Percentiles rank a stretch among this genome's conserved stretches.
Evolutionary conservation across 2,329 filamentous ascomycete genomes (phyloP).

Genomic region (Colletotrichum trifolii): DNA sequence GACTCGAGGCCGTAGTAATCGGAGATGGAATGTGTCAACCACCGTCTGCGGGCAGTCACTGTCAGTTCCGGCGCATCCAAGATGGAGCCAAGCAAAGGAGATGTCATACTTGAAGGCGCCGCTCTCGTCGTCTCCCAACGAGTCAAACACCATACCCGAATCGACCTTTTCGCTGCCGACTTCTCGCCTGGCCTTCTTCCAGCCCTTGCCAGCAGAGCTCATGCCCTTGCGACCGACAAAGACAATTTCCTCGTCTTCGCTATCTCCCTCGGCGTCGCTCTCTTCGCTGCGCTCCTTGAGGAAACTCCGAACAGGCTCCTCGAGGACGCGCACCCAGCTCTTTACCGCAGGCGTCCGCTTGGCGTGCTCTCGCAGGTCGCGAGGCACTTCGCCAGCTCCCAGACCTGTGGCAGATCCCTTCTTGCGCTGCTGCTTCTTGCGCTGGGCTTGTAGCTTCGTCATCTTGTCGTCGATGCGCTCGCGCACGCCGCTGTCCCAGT

Average conservation of each 20-base stretch:
- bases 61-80: too few species aligned
- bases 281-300: slow-evolving; percentile 63
- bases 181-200: slow-evolving; percentile 64
- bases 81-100: too few species aligned
- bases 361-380: slow-evolving; percentile 81
- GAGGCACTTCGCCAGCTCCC: slow-evolving; percentile 72
- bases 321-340: slow-evolving; percentile 83
- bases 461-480: slow-evolving; percentile 62
- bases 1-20: slow-evolving; percentile 92
- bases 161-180: slow-evolving; percentile 69
- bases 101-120: slow-evolving; percentile 82
- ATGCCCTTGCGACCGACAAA: slow-evolving; percentile 80
- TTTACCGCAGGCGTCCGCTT: slow-evolving; percentile 85
- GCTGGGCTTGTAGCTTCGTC: slow-evolving; percentile 52
- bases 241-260: slow-evolving; percentile 85
- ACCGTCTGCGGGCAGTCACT: slow-evolving; percentile 69
- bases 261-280: slow-evolving; percentile 57
- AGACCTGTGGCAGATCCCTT: slow-evolving; percentile 54
- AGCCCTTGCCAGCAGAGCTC: slow-evolving; percentile 58
- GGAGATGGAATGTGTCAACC: slow-evolving; percentile 92
- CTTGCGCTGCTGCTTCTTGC: slow-evolving; percentile 58
- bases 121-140: slow-evolving; percentile 77
- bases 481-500: slow-evolving; percentile 75
- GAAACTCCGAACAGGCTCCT: slow-evolving; percentile 84
- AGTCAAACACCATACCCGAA: slow-evolving; percentile 81